A percentile compares a stretch with the other conserved stretches of the same genome.
Evolutionary conservation across 2,329 filamentous ascomycete species (phyloP).

Genomic region (Pseudogymnoascus sp.): DNA sequence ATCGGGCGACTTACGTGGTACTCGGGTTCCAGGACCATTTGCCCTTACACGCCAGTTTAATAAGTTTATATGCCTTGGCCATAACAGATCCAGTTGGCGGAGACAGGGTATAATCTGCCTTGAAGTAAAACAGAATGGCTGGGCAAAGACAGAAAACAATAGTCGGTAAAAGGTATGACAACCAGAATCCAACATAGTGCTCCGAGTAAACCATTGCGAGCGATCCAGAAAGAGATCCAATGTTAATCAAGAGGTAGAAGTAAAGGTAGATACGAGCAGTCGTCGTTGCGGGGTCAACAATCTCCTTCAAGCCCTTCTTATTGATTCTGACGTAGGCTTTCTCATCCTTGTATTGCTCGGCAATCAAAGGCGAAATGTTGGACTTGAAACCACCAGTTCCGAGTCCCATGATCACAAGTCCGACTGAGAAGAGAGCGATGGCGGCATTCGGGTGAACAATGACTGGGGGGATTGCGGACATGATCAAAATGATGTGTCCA

Average conservation of each 20-base stretch:
- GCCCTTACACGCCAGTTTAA: slow-evolving; percentile 53
- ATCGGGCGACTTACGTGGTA: slow-evolving; percentile 16
- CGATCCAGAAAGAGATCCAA: slow-evolving; percentile 52
- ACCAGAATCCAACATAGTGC: slow-evolving; percentile 70
- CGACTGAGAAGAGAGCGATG: slow-evolving; percentile 53
- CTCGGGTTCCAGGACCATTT: slow-evolving; percentile 55
- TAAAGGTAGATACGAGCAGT: slow-evolving; percentile 56
- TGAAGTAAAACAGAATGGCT: slow-evolving; percentile 50
- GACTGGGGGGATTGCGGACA: slow-evolving; percentile 53
- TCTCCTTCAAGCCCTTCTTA: slow-evolving; percentile 48
- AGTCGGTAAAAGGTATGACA: slow-evolving; percentile 61
- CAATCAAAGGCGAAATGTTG: slow-evolving; percentile 58
- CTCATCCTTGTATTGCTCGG: slow-evolving; percentile 50
- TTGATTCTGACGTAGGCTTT: slow-evolving; percentile 42
- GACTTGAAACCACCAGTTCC: slow-evolving; percentile 67
- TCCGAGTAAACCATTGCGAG: slow-evolving; percentile 66
- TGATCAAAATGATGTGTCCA: slow-evolving; percentile 57
- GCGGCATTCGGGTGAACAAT: slow-evolving; percentile 45
- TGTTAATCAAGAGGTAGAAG: slow-evolving; percentile 65
- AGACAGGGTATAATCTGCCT: slow-evolving; percentile 51
- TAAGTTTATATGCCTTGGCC: slow-evolving; percentile 56
- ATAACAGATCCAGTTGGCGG: slow-evolving; percentile 67
- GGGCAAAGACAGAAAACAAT: slow-evolving; percentile 56
- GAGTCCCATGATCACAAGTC: slow-evolving; percentile 57
- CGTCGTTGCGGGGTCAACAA: slow-evolving; percentile 52